These are phyloP conservation scores for Paramyrothecium roridum DNA, from an alignment of 2,329 filamentous ascomycete species.

Conservation along the genomic window DNA sequence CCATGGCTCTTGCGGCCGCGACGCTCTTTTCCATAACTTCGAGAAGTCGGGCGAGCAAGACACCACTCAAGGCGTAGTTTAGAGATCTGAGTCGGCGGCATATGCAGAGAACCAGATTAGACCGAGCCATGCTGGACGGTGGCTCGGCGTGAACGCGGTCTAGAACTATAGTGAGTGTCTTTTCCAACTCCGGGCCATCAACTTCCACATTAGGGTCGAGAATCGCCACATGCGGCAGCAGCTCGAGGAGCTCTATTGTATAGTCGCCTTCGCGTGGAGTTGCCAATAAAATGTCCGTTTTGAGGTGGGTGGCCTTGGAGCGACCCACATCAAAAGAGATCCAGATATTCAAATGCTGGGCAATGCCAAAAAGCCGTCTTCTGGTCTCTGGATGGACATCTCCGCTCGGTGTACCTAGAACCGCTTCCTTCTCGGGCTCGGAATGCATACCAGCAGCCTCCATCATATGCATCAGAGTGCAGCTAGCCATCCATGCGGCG, in stretches of 20 bases:
- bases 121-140: conserved; percentile 45
- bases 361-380: conserved; percentile 44
- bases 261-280: conserved; percentile 33
- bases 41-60: conserved; percentile 43
- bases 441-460: conserved; percentile 49
- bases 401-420: conserved; percentile 18
- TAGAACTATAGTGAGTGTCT: conserved; percentile 37
- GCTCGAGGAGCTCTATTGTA: conserved; percentile 45
- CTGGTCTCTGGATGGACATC: conserved; percentile 33
- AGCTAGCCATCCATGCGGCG: conserved; percentile 55
- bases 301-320: conserved; percentile 45
- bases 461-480: conserved; percentile 53
- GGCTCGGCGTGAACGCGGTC: conserved; percentile 34
- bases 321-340: conserved; percentile 57
- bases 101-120: conserved; percentile 53
- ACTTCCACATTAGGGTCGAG: conserved; percentile 48
- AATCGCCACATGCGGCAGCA: conserved; percentile 50
- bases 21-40: conserved; percentile 41
- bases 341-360: conserved; percentile 57
- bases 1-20: conserved; percentile 41
- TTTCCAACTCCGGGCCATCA: conserved; percentile 37
- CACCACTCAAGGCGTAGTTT: conserved; percentile 39
- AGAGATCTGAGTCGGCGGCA: conserved; percentile 51
- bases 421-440: conserved; percentile 26
- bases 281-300: conserved; percentile 38